Evolutionary conservation across 2,329 filamentous ascomycete genomes (phyloP).

Genomic region (Cryphonectria nitschkei): DNA sequence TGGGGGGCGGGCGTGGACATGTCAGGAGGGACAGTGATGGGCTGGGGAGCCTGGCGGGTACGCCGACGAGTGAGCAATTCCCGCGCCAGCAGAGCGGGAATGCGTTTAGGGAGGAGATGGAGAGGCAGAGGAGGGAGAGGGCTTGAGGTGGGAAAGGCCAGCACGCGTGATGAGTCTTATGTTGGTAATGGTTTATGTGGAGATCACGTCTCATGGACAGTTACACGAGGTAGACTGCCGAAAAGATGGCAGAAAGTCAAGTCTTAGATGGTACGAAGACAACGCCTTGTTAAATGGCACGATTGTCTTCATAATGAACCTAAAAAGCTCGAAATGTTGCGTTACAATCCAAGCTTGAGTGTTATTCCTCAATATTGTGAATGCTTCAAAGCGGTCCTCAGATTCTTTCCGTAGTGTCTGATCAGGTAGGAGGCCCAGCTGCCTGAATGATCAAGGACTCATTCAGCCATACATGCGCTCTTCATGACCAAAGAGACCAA

Average conservation of each 20-base stretch:
- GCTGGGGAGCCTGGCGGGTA: slow-evolving; percentile 53
- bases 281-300: neutral
- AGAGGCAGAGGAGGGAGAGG: slow-evolving; percentile 49
- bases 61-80: slow-evolving; percentile 49
- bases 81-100: slow-evolving; percentile 43
- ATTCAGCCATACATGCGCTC: too few species aligned
- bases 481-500: too few species aligned
- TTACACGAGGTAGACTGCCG: neutral
- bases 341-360: neutral
- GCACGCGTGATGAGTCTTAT: neutral
- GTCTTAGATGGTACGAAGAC: neutral
- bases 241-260: neutral
- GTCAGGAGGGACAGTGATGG: slow-evolving; percentile 50
- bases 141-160: neutral
- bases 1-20: slow-evolving; percentile 23
- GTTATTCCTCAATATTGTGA: neutral
- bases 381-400: neutral
- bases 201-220: neutral
- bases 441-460: too few species aligned
- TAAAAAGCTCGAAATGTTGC: neutral
- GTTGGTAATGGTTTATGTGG: slow-evolving; percentile 1
- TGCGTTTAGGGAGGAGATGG: slow-evolving; percentile 54
- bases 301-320: neutral
- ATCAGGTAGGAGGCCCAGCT: too few species aligned
- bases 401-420: too few species aligned